Base-by-base conservation (phyloP, 495 filamentous ascomycete genomes). In the Pyrenula aspistea region DNA sequence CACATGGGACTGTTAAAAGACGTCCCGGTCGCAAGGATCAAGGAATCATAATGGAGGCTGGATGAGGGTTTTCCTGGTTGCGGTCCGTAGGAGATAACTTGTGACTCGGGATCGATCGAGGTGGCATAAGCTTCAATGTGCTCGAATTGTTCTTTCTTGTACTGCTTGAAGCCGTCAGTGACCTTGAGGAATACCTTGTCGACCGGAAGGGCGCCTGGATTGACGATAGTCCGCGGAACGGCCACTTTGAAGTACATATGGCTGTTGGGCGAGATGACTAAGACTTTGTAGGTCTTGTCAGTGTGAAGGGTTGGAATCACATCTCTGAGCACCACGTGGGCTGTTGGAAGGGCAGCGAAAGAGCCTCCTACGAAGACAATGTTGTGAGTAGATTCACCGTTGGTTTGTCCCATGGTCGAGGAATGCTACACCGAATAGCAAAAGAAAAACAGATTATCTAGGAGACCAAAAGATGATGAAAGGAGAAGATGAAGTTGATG, bases 231-330 rank as follows among this genome's bases (percentile, higher is more conserved):
- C 25, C 81, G 78, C 12, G 81, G 73, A 1, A 80, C 66, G 21
- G 76, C 80, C 15, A 81, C 11, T 56, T 80, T 82, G 71, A 74
- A 83, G 71, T 69, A 83, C 60, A 84, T 73, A 58, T 83, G 73
- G 49, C 69, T 73, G 57, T 74, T 77, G 24, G 75, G 71, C 53
- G 62, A 55, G 54, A 78, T 61, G 24, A 78, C 62, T 11, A 64
- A 74, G 25, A 78, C 53, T 42, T 69, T 68, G 61, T 67, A 62
- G 12, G 12, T 31, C 36, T 48, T 69, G 63, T 50, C 52, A 10
- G 62, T 67, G 55, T 60, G 49, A 21, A 68, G 61, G 19, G 25
- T 51, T 0, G 68, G 66, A 20, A 70, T 54, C 36, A 57, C 80
- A 78, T 60, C 50, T 22, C 60, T 64, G 58, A 82, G 65, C 22